A percentile compares a stretch with the other conserved stretches of the same genome.
phyloP scores from a whole-genome alignment of 202 grass and related monocot genomes.

The Schoenoplectus tabernaemontani region DNA sequence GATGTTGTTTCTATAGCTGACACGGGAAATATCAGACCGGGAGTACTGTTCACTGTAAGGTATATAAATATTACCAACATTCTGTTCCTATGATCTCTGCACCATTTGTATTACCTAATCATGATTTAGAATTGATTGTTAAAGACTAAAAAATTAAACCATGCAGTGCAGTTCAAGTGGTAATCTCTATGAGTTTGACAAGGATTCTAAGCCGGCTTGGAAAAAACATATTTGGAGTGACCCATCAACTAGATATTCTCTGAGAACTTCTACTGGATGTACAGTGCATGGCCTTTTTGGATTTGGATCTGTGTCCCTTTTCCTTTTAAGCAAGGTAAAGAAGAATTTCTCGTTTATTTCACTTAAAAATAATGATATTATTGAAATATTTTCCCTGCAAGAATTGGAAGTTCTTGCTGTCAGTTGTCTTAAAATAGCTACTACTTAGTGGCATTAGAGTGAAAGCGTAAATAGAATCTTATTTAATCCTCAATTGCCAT shows the following conservation, averaged over 20 bases:
- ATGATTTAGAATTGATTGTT: not conserved
- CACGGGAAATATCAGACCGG: slow-evolving; percentile 56
- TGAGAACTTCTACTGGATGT: slow-evolving; percentile 60
- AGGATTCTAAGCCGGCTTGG: slow-evolving; percentile 82
- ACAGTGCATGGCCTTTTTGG: slow-evolving; percentile 54
- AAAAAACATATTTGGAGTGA: slow-evolving; percentile 92
- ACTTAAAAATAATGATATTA: not conserved
- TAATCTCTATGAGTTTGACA: slow-evolving; percentile 88
- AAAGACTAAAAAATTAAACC: slow-evolving; percentile 36
- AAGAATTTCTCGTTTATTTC: not conserved
- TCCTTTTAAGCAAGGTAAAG: slow-evolving; percentile 83
- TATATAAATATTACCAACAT: slow-evolving; percentile 25
- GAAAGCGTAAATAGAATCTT: not conserved
- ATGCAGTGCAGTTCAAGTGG: slow-evolving; percentile 69
- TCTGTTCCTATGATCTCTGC: not conserved
- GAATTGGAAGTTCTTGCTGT: not conserved
- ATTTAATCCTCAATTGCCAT: not conserved
- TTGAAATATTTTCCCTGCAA: not conserved
- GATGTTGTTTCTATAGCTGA: slow-evolving; percentile 73
- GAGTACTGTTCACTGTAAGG: slow-evolving; percentile 94
- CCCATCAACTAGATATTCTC: slow-evolving; percentile 35
- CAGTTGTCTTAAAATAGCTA: too few relatives aligned
- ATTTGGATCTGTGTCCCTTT: slow-evolving; percentile 80
- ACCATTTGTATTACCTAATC: slow-evolving; percentile 8
- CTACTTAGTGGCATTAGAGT: not conserved